Evolutionary conservation across 192 early-diverging fungal genomes (phyloP).

Genomic region (Chytriomyces sp.): DNA sequence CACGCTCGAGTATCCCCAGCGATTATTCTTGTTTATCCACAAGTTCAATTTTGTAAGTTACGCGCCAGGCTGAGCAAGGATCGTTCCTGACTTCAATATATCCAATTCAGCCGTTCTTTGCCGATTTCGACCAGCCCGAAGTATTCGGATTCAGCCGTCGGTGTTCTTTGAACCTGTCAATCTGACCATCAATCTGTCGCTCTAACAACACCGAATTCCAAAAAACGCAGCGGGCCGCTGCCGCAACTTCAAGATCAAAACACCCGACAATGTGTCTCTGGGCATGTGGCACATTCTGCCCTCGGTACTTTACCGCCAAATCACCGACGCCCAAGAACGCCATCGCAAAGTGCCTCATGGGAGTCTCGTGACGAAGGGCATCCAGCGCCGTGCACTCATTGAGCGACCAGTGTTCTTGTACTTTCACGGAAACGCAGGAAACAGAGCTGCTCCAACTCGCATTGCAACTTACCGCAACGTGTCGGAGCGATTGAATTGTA

Average conservation of each 20-base stretch:
- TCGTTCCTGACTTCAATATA: not conserved
- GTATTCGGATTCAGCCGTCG: conserved; percentile 35
- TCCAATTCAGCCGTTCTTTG: conserved; percentile 22
- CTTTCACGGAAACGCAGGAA: conserved; percentile 62
- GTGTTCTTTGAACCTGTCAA: not conserved
- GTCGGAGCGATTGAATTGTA: conserved; percentile 30
- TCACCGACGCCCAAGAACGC: conserved; percentile 11
- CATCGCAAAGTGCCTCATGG: not conserved
- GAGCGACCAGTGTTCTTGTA: conserved; percentile 53
- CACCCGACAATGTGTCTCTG: conserved; percentile 44
- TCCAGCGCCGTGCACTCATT: conserved; percentile 34
- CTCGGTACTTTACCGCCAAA: conserved; percentile 9
- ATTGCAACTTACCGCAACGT: conserved; percentile 31
- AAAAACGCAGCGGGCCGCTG: conserved; percentile 19
- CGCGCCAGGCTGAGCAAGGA: not conserved
- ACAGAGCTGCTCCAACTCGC: conserved; percentile 41
- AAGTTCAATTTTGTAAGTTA: conserved; percentile 31
- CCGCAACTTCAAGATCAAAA: conserved; percentile 40
- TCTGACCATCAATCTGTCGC: not conserved
- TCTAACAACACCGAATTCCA: not conserved
- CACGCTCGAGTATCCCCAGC: conserved; percentile 17
- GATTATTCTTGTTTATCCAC: conserved; percentile 23
- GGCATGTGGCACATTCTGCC: conserved; percentile 59
- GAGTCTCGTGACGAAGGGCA: conserved; percentile 3
- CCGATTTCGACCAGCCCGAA: conserved; percentile 33